Conservation (phyloP, 2,329 filamentous ascomycete species). For the Diaporthe caulivora region DNA sequence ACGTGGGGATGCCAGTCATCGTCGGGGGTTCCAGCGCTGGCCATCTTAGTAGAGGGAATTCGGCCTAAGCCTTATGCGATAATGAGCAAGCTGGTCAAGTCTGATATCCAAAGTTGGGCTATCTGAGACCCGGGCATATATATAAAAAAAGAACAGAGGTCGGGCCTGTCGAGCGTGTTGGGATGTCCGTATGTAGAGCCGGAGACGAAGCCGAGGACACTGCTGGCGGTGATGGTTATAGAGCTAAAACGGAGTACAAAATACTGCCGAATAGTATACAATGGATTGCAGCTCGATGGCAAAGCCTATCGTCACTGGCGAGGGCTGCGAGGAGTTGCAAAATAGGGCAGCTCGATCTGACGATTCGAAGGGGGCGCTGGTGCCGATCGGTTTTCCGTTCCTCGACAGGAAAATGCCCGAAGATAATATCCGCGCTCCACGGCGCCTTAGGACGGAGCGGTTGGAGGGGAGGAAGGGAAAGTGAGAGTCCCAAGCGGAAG, state of each 20-base stretch:
- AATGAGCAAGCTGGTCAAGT: background rate
- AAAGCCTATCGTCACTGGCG: background rate
- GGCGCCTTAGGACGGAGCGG: background rate
- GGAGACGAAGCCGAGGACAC: background rate
- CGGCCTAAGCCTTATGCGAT: background rate
- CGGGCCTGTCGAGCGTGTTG: background rate
- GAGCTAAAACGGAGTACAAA: background rate
- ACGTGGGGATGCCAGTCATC: constrained; percentile 40
- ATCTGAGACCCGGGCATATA: background rate
- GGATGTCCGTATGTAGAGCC: background rate
- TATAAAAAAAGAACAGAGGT: background rate
- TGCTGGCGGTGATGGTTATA: background rate
- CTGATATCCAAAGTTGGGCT: background rate
- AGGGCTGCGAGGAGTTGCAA: background rate
- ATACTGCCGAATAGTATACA: background rate
- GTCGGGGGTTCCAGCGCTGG: constrained; percentile 22
- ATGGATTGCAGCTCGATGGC: background rate
- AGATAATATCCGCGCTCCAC: background rate
- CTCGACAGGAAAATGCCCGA: background rate
- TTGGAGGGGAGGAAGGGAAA: background rate
- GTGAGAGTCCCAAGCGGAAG: background rate
- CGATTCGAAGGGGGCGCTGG: background rate
- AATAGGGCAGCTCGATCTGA: background rate
- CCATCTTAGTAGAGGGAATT: constrained; percentile 5
- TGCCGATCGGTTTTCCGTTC: background rate